A percentile compares a stretch with the other conserved stretches of the same genome.
phyloP scores from a whole-genome alignment of 163 green algal species.

The Chloroidium sp. region DNA sequence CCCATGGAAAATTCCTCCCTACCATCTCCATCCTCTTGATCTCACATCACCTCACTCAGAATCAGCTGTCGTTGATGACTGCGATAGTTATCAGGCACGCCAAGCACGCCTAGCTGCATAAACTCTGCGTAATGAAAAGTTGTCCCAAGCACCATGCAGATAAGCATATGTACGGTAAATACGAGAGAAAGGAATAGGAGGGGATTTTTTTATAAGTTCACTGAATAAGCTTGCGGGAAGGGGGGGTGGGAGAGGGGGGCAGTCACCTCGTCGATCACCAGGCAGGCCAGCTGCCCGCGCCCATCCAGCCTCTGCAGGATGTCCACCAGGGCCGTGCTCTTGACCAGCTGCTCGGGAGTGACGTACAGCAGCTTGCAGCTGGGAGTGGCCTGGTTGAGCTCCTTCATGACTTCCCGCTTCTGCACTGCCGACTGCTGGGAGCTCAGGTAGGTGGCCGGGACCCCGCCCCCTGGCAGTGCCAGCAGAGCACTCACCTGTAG shows the following conservation, averaged over 20 bases:
- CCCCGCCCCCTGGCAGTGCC: slow-evolving; percentile 33
- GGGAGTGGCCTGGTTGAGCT: slow-evolving; percentile 57
- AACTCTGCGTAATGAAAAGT: no score
- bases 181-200: no score
- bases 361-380: slow-evolving; percentile 61
- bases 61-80: no score
- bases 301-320: slow-evolving; percentile 29
- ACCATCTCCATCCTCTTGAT: no score
- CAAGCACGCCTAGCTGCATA: no score
- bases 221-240: not conserved
- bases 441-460: slow-evolving; percentile 64
- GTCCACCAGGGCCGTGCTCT: slow-evolving; percentile 37
- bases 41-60: no score
- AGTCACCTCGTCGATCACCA: slow-evolving; percentile 65
- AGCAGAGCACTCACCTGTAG: slow-evolving; percentile 52
- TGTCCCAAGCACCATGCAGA: no score
- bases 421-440: slow-evolving; percentile 51
- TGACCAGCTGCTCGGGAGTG: slow-evolving; percentile 75
- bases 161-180: no score
- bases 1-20: no score
- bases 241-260: not conserved
- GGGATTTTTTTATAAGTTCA: no score
- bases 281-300: slow-evolving; percentile 30
- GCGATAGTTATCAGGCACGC: no score
- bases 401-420: slow-evolving; percentile 41